phyloP scores from a whole-genome alignment of 1,139 yeast species.

The Geotrichum aggregatum region DNA sequence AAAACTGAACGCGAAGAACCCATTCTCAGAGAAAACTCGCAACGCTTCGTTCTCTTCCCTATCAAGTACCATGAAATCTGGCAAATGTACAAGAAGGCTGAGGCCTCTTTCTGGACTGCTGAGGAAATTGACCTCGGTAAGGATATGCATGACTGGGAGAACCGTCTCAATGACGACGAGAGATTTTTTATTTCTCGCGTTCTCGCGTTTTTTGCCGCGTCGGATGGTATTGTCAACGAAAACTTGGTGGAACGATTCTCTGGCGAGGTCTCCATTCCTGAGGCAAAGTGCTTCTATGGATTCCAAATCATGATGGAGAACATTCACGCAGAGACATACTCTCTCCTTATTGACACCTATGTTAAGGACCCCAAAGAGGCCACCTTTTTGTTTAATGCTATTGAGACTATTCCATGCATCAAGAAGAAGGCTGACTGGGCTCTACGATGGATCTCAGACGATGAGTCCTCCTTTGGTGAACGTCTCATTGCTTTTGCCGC shows the following conservation, averaged over 20 bases:
- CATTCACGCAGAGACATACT: conserved; percentile 96
- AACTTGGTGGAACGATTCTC: conserved; percentile 94
- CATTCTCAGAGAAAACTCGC: conserved; percentile 74
- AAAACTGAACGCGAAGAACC: conserved; percentile 86
- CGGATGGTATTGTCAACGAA: conserved; percentile 96
- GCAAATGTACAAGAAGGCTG: conserved; percentile 98
- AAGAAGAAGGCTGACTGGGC: conserved; percentile 98
- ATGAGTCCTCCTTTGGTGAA: conserved; percentile 85
- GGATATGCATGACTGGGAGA: conserved; percentile 87
- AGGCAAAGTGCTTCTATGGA: conserved; percentile 97
- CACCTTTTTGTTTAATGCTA: conserved; percentile 83
- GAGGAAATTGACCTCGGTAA: conserved; percentile 96
- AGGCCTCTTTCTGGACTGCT: conserved; percentile 99
- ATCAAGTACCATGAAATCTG: conserved; percentile 96
- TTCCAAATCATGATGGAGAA: conserved; percentile 99
- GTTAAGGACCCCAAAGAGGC: conserved; percentile 93
- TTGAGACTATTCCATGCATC: conserved; percentile 89
- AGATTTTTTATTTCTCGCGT: conserved; percentile 86
- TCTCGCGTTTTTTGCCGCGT: conserved; percentile 96
- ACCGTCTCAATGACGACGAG: conserved; percentile 79
- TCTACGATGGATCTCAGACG: conserved; percentile 86
- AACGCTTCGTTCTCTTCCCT: conserved; percentile 93
- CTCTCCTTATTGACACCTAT: conserved; percentile 87
- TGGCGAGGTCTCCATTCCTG: conserved; percentile 95
- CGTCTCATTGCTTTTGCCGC: conserved; percentile 98